phyloP scores from a whole-genome alignment of 306 rosid genomes.

The Malus sieversii region DNA sequence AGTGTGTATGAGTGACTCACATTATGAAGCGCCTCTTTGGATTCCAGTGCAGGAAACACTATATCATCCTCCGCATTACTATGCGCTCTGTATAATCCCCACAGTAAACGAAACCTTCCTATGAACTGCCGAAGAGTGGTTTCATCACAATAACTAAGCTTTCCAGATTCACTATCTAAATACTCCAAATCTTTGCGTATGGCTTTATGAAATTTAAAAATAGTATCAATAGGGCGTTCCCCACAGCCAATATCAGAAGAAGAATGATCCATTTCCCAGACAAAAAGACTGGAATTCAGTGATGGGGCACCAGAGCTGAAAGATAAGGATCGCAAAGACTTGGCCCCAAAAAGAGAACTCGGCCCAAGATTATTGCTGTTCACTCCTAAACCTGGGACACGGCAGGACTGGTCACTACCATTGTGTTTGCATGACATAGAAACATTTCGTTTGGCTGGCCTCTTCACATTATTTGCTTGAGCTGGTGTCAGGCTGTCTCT shows the following conservation, averaged over 20 bases:
- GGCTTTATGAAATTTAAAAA: constrained; percentile 96
- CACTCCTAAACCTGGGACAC: constrained; percentile 93
- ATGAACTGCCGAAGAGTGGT: constrained; percentile 62
- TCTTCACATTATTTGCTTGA: constrained; percentile 46
- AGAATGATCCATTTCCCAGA: constrained; percentile 80
- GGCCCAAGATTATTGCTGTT: constrained; percentile 75
- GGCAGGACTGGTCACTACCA: constrained; percentile 62
- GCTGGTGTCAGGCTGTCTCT: constrained; percentile 38
- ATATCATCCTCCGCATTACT: constrained; percentile 99
- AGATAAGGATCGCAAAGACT: constrained; percentile 82
- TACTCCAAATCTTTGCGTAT: constrained; percentile 96
- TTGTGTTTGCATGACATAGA: constrained; percentile 33
- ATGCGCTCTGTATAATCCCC: constrained; percentile 99
- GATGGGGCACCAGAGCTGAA: constrained; percentile 86
- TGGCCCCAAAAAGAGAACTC: constrained; percentile 61
- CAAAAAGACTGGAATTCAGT: constrained; percentile 83
- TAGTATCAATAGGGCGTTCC: constrained; percentile 95
- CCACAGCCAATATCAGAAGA: constrained; percentile 55
- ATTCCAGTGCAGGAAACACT: constrained; percentile 95
- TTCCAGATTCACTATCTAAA: constrained; percentile 96
- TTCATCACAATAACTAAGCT: constrained; percentile 79
- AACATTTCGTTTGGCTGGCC: constrained; percentile 50
- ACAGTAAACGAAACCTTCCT: constrained; percentile 92
- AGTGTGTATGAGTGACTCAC: constrained; percentile 93
- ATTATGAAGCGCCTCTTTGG: constrained; percentile 94